Evolutionary conservation across 441 rosid genomes (phyloP).

Genomic region (Sinapis alba): DNA sequence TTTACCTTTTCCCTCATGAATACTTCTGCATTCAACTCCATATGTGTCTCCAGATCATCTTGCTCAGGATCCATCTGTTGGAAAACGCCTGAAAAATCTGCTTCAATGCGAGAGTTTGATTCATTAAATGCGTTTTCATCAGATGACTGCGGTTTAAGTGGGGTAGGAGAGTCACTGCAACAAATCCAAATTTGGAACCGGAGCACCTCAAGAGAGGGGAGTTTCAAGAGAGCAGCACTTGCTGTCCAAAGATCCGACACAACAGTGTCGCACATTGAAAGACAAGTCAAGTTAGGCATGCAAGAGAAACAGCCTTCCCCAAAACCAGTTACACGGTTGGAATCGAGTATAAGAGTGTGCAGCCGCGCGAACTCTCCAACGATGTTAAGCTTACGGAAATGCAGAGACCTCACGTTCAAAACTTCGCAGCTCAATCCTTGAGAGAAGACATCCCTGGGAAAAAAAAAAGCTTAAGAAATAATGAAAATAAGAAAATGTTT

Average conservation of each 20-base stretch:
- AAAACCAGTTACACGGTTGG: slow-evolving; percentile 64
- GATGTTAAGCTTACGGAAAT: slow-evolving; percentile 75
- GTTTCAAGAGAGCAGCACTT: slow-evolving; percentile 72
- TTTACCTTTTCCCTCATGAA: slow-evolving; percentile 61
- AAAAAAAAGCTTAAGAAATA: not conserved
- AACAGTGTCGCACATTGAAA: slow-evolving; percentile 86
- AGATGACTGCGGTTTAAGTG: slow-evolving; percentile 7
- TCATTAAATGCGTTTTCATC: slow-evolving; percentile 38
- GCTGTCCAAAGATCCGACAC: slow-evolving; percentile 88
- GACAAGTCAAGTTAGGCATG: slow-evolving; percentile 76
- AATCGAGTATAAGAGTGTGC: slow-evolving; percentile 77
- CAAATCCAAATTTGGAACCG: slow-evolving; percentile 77
- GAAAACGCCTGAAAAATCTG: slow-evolving; percentile 29
- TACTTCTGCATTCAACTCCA: slow-evolving; percentile 46
- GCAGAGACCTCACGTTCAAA: slow-evolving; percentile 65
- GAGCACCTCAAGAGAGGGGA: slow-evolving; percentile 65
- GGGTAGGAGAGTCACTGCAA: slow-evolving; percentile 48
- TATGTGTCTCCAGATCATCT: slow-evolving; percentile 44
- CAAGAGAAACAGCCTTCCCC: slow-evolving; percentile 78
- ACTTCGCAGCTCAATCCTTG: slow-evolving; percentile 79
- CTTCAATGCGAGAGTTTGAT: slow-evolving; percentile 37
- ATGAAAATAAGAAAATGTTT: not conserved
- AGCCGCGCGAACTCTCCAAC: slow-evolving; percentile 64
- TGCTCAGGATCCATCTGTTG: slow-evolving; percentile 47
- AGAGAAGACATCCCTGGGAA: slow-evolving; percentile 65